Evolutionary conservation across 257 asterid genomes (phyloP).

Genomic region (Ligustrum vulgare): DNA sequence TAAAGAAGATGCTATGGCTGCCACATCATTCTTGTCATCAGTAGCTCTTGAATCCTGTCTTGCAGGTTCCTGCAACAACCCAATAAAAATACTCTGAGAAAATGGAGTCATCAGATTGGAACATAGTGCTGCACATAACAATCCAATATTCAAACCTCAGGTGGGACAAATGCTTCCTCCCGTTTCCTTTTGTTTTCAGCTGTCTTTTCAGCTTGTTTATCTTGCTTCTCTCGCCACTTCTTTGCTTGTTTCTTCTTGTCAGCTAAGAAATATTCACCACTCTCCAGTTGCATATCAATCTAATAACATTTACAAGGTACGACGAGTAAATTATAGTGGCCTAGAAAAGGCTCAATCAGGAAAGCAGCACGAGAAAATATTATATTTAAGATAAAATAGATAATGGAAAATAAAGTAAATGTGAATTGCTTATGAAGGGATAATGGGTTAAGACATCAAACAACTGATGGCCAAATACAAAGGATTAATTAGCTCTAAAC

Average conservation of each 20-base stretch:
- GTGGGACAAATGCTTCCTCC: slow-evolving; percentile 83
- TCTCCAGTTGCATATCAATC: slow-evolving; percentile 86
- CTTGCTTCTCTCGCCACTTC: slow-evolving; percentile 91
- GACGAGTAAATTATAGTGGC: background rate
- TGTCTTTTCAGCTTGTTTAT: slow-evolving; percentile 74
- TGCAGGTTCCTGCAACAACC: slow-evolving; percentile 53
- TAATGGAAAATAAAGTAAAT: background rate
- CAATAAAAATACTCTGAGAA: slow-evolving; percentile 11
- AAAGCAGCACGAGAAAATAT: background rate
- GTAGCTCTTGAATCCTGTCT: slow-evolving; percentile 26
- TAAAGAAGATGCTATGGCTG: slow-evolving; percentile 55
- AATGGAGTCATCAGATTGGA: background rate
- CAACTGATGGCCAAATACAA: background rate
- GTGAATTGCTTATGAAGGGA: background rate
- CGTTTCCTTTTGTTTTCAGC: slow-evolving; percentile 75
- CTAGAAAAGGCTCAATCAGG: background rate
- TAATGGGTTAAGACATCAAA: background rate
- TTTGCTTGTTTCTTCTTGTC: slow-evolving; percentile 72
- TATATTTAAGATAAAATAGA: background rate
- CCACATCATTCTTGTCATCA: slow-evolving; percentile 49
- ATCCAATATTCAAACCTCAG: slow-evolving; percentile 56
- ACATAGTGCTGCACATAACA: background rate
- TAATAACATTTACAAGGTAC: slow-evolving; percentile 27
- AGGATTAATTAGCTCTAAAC: background rate
- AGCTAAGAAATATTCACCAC: slow-evolving; percentile 85